Evolutionary conservation across 164 flowering plant species (phyloP).

Genomic region (Vitis rupestris): DNA sequence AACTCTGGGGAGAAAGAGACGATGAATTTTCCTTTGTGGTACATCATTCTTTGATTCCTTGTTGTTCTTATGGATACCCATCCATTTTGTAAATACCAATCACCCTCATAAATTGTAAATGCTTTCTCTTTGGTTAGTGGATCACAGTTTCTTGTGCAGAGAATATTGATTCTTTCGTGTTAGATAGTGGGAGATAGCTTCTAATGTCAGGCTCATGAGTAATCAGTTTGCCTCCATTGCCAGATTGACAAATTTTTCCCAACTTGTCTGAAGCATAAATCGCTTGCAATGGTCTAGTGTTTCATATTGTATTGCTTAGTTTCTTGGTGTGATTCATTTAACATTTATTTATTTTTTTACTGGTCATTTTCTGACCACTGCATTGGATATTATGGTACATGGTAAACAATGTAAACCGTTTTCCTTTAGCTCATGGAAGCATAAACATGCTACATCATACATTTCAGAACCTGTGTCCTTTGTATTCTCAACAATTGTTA

Average conservation of each 20-base stretch:
- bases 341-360: background rate
- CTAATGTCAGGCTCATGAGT: conserved; percentile 5
- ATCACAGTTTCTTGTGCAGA: conserved; percentile 25
- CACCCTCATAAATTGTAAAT: conserved; percentile 49
- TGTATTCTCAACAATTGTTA: background rate
- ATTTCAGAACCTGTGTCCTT: background rate
- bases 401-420: too few species aligned
- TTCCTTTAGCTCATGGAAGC: background rate
- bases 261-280: background rate
- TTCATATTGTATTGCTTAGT: background rate
- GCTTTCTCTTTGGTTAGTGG: conserved; percentile 31
- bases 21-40: conserved; percentile 26
- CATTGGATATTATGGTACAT: background rate
- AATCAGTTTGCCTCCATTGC: conserved; percentile 2
- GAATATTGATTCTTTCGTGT: conserved; percentile 16
- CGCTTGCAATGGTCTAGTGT: background rate
- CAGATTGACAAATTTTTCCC: conserved; percentile 7
- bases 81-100: conserved; percentile 49
- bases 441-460: background rate
- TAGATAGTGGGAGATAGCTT: conserved; percentile 17
- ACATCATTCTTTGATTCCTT: conserved; percentile 42
- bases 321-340: background rate
- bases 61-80: conserved; percentile 17
- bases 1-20: conserved; percentile 52
- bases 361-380: background rate